A percentile compares a stretch with the other conserved stretches of the same genome.
Conservation (phyloP, 2,329 filamentous ascomycete genomes). For the Microascus cirrosus region DNA sequence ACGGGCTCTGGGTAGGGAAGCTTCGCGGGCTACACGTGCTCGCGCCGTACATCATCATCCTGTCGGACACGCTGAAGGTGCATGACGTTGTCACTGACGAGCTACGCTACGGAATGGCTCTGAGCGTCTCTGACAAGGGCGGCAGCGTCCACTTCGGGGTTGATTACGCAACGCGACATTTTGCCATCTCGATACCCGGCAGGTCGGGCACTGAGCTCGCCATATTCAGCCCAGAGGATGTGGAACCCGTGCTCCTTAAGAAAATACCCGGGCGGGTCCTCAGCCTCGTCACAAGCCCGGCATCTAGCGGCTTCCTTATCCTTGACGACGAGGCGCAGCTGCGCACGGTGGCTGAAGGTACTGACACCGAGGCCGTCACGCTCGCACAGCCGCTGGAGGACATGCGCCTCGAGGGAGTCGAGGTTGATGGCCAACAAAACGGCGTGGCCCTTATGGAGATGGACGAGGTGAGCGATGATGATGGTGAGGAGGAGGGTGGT, state of each 20-base stretch:
- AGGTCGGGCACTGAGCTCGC: constrained; percentile 42
- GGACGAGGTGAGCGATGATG: constrained; percentile 28
- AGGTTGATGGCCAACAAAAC: constrained; percentile 16
- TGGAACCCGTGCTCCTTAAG: constrained; percentile 47
- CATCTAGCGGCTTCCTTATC: constrained; percentile 60
- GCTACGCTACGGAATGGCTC: constrained; percentile 50
- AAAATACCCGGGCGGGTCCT: constrained; percentile 48
- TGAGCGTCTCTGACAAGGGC: constrained; percentile 31
- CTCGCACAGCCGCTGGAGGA: constrained; percentile 45
- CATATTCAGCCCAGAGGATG: constrained; percentile 54
- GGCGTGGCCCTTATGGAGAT: constrained; percentile 17
- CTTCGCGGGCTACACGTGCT: constrained; percentile 61
- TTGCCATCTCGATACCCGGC: constrained; percentile 48
- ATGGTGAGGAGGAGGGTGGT: constrained; percentile 19
- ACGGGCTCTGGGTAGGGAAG: constrained; percentile 54
- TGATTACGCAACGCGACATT: constrained; percentile 52
- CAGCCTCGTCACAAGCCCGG: constrained; percentile 52
- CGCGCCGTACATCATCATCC: constrained; percentile 60
- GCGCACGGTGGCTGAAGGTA: constrained; percentile 49
- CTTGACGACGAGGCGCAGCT: constrained; percentile 69
- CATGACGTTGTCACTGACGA: constrained; percentile 78
- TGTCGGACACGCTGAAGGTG: constrained; percentile 63
- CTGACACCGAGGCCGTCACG: constrained; percentile 37
- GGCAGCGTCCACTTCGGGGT: constrained; percentile 58
- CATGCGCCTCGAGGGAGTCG: constrained; percentile 32